These are phyloP conservation scores for Lagerstroemia speciosa DNA, from an alignment of 345 rosid genomes.

Conservation along the genomic window DNA sequence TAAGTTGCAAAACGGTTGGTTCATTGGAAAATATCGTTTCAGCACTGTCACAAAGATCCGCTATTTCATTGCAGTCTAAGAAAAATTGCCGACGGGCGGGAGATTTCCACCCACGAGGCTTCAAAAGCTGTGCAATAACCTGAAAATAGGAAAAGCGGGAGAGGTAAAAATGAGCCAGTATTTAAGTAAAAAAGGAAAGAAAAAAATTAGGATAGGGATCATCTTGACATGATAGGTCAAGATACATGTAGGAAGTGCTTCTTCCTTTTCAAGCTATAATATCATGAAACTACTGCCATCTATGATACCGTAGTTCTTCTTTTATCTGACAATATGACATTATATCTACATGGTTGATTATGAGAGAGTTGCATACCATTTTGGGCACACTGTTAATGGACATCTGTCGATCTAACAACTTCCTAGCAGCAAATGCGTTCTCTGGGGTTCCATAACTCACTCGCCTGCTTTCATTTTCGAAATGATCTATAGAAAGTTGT, in stretches of 20 bases:
- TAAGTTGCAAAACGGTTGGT: slow-evolving; percentile 82
- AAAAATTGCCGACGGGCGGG: slow-evolving; percentile 90
- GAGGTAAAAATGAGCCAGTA: neutral
- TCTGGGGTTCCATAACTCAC: slow-evolving; percentile 93
- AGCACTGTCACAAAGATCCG: slow-evolving; percentile 86
- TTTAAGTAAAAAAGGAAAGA: no score
- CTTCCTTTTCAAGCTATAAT: neutral
- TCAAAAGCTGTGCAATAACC: slow-evolving; percentile 82
- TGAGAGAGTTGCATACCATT: slow-evolving; percentile 42
- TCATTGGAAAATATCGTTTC: slow-evolving; percentile 78
- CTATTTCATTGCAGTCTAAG: slow-evolving; percentile 93
- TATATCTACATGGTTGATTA: slow-evolving; percentile 3
- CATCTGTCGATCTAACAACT: slow-evolving; percentile 92
- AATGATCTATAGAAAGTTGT: slow-evolving; percentile 91
- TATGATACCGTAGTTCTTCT: neutral
- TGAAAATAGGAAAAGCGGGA: slow-evolving; percentile 14
- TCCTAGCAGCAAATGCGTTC: slow-evolving; percentile 93
- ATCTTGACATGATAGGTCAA: neutral
- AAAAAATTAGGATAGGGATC: neutral
- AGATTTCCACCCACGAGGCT: slow-evolving; percentile 98
- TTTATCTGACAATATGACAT: neutral
- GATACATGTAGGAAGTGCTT: neutral
- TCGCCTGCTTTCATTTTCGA: slow-evolving; percentile 96
- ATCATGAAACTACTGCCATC: neutral
- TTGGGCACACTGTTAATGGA: slow-evolving; percentile 88